Conservation (phyloP, 129 eudicot species). For the Flaveria linearis region DNA sequence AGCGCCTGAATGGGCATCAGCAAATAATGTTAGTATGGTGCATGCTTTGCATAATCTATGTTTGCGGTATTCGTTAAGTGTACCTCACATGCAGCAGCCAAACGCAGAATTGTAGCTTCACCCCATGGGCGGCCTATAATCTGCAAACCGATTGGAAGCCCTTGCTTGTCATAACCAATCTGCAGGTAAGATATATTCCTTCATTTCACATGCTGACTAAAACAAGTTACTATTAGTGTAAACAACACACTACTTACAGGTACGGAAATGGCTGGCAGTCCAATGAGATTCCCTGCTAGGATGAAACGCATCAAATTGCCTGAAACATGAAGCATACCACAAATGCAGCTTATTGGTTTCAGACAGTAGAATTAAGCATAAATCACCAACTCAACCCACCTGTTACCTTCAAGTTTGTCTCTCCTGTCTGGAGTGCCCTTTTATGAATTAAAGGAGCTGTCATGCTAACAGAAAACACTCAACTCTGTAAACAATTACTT, state of each 20-base stretch:
- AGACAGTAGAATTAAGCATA: not conserved
- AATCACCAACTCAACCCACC: constrained; percentile 36
- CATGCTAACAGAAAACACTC: constrained; percentile 55
- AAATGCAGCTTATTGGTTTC: not conserved
- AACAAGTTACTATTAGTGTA: not conserved
- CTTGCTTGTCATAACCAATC: constrained; percentile 95
- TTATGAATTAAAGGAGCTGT: constrained; percentile 82
- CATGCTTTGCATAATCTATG: constrained; percentile 10
- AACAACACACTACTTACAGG: constrained; percentile 47
- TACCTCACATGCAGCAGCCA: constrained; percentile 88
- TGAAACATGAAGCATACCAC: constrained; percentile 14
- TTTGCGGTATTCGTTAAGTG: not conserved
- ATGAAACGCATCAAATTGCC: constrained; percentile 71
- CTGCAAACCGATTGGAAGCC: constrained; percentile 91
- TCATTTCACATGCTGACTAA: not conserved
- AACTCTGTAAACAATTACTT: not conserved
- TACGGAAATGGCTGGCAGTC: constrained; percentile 74
- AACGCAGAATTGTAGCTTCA: constrained; percentile 76
- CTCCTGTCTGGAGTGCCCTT: constrained; percentile 67
- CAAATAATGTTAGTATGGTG: constrained; percentile 2
- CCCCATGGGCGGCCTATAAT: constrained; percentile 91
- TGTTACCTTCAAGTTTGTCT: constrained; percentile 70
- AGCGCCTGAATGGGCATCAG: constrained; percentile 50
- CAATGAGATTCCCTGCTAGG: constrained; percentile 64
- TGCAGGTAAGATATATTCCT: constrained; percentile 18